Conservation (phyloP, 2,329 filamentous ascomycete genomes). For the Neofusicoccum ribis region DNA sequence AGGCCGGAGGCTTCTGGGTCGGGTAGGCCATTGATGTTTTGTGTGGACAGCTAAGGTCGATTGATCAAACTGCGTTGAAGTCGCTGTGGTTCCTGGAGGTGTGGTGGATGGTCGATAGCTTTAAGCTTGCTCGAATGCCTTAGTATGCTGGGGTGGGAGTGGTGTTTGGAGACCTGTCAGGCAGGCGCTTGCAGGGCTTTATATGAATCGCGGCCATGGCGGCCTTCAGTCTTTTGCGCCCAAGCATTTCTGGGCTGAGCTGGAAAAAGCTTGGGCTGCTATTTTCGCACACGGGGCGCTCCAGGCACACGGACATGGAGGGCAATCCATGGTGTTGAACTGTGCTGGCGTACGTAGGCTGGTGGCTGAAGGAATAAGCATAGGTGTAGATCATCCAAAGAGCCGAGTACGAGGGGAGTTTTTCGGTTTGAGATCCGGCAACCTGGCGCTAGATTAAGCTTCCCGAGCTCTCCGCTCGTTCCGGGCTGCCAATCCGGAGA, state of each 20-base stretch:
- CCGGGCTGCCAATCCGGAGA: background rate
- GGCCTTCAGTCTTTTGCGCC: background rate
- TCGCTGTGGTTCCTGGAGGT: too few relatives aligned
- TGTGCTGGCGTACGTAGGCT: background rate
- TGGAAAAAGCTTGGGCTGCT: background rate
- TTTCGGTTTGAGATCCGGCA: background rate
- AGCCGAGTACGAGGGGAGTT: slow-evolving; percentile 11
- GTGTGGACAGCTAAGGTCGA: too few relatives aligned
- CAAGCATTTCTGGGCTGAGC: background rate
- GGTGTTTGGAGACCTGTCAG: background rate
- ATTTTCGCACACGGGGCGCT: background rate
- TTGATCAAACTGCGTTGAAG: background rate
- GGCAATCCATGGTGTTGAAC: slow-evolving; percentile 3
- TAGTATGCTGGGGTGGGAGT: background rate
- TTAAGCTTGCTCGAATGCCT: background rate
- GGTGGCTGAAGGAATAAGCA: background rate
- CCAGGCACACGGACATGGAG: background rate
- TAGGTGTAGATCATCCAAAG: background rate
- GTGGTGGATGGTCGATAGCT: too few relatives aligned
- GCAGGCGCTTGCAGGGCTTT: background rate
- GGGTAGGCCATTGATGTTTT: background rate
- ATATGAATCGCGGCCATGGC: background rate
- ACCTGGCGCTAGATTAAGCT: background rate
- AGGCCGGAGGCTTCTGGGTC: background rate
- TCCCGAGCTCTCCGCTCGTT: slow-evolving; percentile 7